Base-by-base conservation (phyloP, 2,329 filamentous ascomycete genomes). In the Beauveria sp. region DNA sequence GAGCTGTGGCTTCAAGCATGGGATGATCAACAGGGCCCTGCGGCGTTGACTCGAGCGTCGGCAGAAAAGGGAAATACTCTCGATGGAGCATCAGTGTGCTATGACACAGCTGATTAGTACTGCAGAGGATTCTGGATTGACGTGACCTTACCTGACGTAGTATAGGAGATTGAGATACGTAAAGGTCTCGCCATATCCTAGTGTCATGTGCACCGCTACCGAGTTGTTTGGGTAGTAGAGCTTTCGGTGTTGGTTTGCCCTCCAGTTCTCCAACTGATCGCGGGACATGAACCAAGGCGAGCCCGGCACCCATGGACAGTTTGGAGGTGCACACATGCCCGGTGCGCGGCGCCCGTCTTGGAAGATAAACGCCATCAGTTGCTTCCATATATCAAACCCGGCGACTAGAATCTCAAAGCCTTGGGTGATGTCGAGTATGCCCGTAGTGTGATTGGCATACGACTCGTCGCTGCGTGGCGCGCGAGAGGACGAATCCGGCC, bases 11-110 rank as follows among this genome's bases (percentile, higher is more conserved):
- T 45, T 77, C 71, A 0, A 79, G 70, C 0, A 72, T 69, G 0
- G 76, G 76, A 1, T 73, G 75, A 18, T 78, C 76, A 0, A 77
- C 66, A 0, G 77, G 77, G 0, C 76, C 76, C 0, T 67, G 60
- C 0, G 77, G 77, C 2, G 68, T 67, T 1, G 70, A 66, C 14
- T 73, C 68, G 0, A 69, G 64, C 0, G 71, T 74, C 0, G 77
- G 77, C 0, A 79, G 60, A 50, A 79, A 79, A 0, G 77, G 77
- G 0, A 78, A 73, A 42, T 78, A 79, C 54, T 79, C 77, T 3
- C 77, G 67, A 20, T 75, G 72, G 3, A 79, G 70, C 69, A 79
- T 76, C 2, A 79, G 64, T 0, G 72, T 67, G 45, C 77, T 79
- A 16, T 42, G 14, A 5, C 8, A 8, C n/a, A 31, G 50, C 50